Conservation (phyloP, 805 yeast genomes). For the Cyberlindnera xylosilytica region DNA sequence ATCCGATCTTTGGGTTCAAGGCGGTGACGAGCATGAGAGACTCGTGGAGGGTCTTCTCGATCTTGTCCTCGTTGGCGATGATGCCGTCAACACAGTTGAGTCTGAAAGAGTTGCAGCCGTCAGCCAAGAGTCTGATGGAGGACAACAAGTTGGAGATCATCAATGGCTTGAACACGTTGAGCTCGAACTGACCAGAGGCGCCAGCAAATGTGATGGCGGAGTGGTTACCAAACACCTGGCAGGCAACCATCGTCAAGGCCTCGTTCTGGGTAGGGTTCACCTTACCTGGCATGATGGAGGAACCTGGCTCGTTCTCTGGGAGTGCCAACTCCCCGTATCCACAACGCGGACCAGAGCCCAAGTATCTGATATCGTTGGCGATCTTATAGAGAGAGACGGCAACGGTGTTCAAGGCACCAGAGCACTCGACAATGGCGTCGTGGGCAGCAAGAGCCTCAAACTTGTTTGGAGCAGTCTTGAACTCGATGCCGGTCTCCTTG, state of each 20-base stretch:
- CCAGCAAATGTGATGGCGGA: constrained; percentile 95
- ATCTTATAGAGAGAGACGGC: constrained; percentile 93
- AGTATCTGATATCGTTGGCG: constrained; percentile 96
- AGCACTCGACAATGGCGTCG: constrained; percentile 96
- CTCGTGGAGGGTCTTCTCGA: constrained; percentile 84
- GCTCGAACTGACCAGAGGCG: constrained; percentile 97
- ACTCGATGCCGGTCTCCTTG: constrained; percentile 81
- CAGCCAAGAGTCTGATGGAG: constrained; percentile 85
- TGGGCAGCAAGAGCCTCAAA: constrained; percentile 99
- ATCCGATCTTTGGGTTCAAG: constrained; percentile 97
- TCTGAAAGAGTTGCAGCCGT: constrained; percentile 88
- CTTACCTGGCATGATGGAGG: constrained; percentile 99
- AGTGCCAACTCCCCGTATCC: constrained; percentile 94
- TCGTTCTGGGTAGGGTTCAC: constrained; percentile 99
- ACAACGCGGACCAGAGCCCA: constrained; percentile 99
- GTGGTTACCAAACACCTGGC: constrained; percentile 97
- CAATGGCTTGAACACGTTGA: constrained; percentile 97
- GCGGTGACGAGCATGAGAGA: constrained; percentile 98
- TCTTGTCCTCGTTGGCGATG: constrained; percentile 81
- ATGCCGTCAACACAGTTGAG: constrained; percentile 94
- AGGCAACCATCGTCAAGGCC: constrained; percentile 97
- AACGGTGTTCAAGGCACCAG: constrained; percentile 94
- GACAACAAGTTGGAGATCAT: constrained; percentile 87
- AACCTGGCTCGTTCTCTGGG: constrained; percentile 99
- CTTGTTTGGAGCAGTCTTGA: constrained; percentile 96